Evolutionary conservation across 2,329 filamentous ascomycete genomes (phyloP), one percentile per base, ranked within the genome.

Genomic region (Lasiodiplodia sp.): DNA sequence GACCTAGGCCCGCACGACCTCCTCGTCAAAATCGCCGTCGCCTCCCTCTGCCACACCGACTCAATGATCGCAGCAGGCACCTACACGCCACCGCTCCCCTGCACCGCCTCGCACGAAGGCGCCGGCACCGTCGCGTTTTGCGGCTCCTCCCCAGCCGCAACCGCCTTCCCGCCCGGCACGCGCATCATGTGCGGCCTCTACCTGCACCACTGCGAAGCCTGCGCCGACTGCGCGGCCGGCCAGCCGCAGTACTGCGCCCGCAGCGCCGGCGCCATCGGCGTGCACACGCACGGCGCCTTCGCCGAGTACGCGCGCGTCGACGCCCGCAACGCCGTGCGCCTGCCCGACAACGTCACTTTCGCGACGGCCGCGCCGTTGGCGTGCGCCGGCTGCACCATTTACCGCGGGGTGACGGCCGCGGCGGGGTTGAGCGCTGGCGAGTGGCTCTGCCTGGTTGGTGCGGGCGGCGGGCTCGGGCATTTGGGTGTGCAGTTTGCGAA

Each of bases 31-130:
- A 80, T 88, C 64, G 87, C 86, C 67, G 86, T 86, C 18, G 87
- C 86, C 11, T 88, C 86, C 1, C 83, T 88, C 73, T 90, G 88
- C 78, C 88, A 90, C 78, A 89, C 88, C 0, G 88, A 90, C 78
- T 76, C 77, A 70, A 87, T 89, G 85, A 86, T 88, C 4, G 72
- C 73, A 7, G 73, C 79, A 2, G 87, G 87, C 58, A 76, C 82
- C 56, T 85, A 89, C 74, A 76, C 74, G 7, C 81, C 82, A 0
- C 67, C 75, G 3, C 79, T 89, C 0, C 87, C 87, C 0, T 80
- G 82, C 68, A 88, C 82, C 10, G 85, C 81, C 7, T 89, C 85
- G 0, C 87, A 88, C 74, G 87, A 89, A 76, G 86, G 86, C 21
- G 78, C 85, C 18, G 87, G 86, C 21, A 87, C 86, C 21, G 82